phyloP scores from a whole-genome alignment of 805 yeast genomes.

The Candida berthetii region DNA sequence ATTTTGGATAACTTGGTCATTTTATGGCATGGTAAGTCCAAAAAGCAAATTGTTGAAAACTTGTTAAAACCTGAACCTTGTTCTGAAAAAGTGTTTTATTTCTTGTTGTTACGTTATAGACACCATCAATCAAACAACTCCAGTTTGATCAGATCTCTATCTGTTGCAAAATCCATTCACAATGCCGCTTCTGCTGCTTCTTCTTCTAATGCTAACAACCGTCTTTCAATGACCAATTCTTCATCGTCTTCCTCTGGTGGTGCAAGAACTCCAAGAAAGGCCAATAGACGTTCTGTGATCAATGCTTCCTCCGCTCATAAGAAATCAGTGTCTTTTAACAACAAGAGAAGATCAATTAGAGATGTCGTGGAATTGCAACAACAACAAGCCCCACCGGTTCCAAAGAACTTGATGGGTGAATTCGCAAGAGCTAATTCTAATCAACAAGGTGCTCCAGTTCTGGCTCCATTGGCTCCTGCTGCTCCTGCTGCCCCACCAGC shows the following conservation, averaged over 20 bases:
- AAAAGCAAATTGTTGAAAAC: slow-evolving; percentile 46
- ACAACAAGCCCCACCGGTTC: slow-evolving; percentile 10
- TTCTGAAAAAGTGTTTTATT: slow-evolving; percentile 78
- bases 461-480: neutral
- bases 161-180: slow-evolving; percentile 22
- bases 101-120: slow-evolving; percentile 66
- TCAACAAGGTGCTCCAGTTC: slow-evolving; percentile 4
- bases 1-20: slow-evolving; percentile 72
- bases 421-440: slow-evolving; percentile 3
- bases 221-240: slow-evolving; percentile 3
- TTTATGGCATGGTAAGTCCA: slow-evolving; percentile 73
- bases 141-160: slow-evolving; percentile 20
- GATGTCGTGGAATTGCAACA: slow-evolving; percentile 11
- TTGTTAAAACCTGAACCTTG: slow-evolving; percentile 51
- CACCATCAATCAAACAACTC: slow-evolving; percentile 46
- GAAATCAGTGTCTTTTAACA: slow-evolving; percentile 41
- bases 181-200: slow-evolving; percentile 3
- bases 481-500: neutral
- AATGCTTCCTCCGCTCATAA: slow-evolving; percentile 43
- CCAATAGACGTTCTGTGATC: slow-evolving; percentile 34
- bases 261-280: slow-evolving; percentile 22
- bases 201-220: neutral
- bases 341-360: slow-evolving; percentile 19
- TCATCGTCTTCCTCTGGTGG: slow-evolving; percentile 6
- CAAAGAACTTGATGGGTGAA: slow-evolving; percentile 7